Evolutionary conservation across 1,139 yeast genomes (phyloP).

Genomic region (Candida sojae): DNA sequence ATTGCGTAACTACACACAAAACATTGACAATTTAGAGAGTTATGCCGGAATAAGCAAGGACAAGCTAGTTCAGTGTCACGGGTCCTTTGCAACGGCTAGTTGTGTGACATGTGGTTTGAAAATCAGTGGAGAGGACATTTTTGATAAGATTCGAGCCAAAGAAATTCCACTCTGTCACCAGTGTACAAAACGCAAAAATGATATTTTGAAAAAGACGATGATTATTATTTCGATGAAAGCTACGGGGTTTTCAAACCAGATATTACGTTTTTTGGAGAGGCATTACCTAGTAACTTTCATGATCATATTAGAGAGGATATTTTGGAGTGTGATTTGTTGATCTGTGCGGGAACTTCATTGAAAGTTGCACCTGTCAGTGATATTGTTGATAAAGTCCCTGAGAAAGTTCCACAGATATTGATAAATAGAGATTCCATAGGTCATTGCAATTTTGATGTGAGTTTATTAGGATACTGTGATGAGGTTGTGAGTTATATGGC

Average conservation of each 20-base stretch:
- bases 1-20: conserved; percentile 88
- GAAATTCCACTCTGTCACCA: conserved; percentile 73
- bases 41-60: conserved; percentile 75
- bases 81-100: conserved; percentile 90
- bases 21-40: conserved; percentile 88
- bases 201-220: conserved; percentile 29
- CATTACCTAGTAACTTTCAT: conserved; percentile 75
- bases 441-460: conserved; percentile 80
- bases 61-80: conserved; percentile 89
- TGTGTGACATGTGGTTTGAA: conserved; percentile 77
- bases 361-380: conserved; percentile 97
- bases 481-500: conserved; percentile 74
- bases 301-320: conserved; percentile 60
- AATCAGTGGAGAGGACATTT: conserved; percentile 69
- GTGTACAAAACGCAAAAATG: conserved; percentile 52
- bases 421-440: conserved; percentile 80
- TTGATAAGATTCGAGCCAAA: conserved; percentile 57
- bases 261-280: conserved; percentile 92
- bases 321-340: conserved; percentile 70
- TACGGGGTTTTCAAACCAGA: conserved; percentile 94
- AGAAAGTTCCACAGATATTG: conserved; percentile 76
- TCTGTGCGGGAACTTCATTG: conserved; percentile 91
- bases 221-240: conserved; percentile 37
- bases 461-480: conserved; percentile 83
- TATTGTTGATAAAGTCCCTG: conserved; percentile 74